Evolutionary conservation across 345 rosid genomes (phyloP).

Genomic region (Geranium rotundifolium): DNA sequence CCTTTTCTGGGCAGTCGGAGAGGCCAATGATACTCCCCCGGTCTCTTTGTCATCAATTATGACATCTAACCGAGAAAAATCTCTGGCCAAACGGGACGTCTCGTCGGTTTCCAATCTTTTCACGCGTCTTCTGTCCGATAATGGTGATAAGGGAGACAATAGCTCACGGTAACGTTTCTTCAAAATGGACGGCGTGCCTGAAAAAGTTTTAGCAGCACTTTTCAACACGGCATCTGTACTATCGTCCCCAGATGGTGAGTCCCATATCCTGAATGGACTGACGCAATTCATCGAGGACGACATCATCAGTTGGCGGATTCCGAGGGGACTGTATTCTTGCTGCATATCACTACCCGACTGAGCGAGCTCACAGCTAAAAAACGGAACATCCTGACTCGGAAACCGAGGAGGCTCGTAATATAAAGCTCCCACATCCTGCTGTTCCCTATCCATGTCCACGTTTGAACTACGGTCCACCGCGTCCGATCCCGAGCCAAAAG

Average conservation of each 20-base stretch:
- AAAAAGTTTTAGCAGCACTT: constrained; percentile 65
- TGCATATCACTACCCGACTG: constrained; percentile 22
- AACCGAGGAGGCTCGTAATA: constrained; percentile 31
- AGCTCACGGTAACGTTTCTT: constrained; percentile 77
- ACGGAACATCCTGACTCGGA: constrained; percentile 26
- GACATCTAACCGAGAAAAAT: constrained; percentile 80
- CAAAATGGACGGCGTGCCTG: constrained; percentile 75
- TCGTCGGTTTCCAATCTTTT: constrained; percentile 73
- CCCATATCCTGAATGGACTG: constrained; percentile 54
- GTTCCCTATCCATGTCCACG: constrained; percentile 10
- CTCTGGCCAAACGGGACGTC: constrained; percentile 54
- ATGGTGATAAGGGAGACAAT: constrained; percentile 43
- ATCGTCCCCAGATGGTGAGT: constrained; percentile 57
- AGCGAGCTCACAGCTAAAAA: constrained; percentile 24
- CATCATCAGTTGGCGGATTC: constrained; percentile 28
- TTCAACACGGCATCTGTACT: constrained; percentile 68
- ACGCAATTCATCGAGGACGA: constrained; percentile 10
- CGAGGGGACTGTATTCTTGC: constrained; percentile 34
- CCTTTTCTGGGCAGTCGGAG: constrained; percentile 22
- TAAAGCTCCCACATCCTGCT: constrained; percentile 17
- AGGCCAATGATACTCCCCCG: constrained; percentile 11
- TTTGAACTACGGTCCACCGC: constrained; percentile 24
- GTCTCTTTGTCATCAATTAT: constrained; percentile 47
- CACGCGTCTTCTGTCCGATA: constrained; percentile 60
- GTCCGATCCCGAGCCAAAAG: neutral